phyloP scores from a whole-genome alignment of 2,329 filamentous ascomycete species.

The Dactylellina sp. region DNA sequence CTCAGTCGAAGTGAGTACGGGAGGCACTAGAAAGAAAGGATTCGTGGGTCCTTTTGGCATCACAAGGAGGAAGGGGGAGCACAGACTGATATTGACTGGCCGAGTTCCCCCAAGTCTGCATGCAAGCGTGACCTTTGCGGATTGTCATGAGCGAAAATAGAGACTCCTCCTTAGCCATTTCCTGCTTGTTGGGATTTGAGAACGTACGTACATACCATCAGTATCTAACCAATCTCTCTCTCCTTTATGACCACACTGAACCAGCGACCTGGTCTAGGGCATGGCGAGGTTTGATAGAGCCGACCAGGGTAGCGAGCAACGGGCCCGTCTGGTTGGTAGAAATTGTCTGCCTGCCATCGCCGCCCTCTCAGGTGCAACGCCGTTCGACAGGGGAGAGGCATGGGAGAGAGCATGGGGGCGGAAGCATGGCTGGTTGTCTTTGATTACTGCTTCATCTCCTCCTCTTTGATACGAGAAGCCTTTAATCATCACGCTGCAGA shows the following conservation, averaged over 20 bases:
- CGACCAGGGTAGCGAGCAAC: slow-evolving; percentile 26
- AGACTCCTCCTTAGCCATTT: slow-evolving; percentile 22
- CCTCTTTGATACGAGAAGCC: slow-evolving; percentile 16
- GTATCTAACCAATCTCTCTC: slow-evolving; percentile 32
- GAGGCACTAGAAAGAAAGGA: slow-evolving; percentile 28
- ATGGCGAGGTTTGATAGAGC: slow-evolving; percentile 29
- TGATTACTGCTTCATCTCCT: slow-evolving; percentile 47
- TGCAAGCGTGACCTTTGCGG: slow-evolving; percentile 28
- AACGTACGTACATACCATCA: background rate
- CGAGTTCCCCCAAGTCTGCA: background rate
- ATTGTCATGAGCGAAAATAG: slow-evolving; percentile 38
- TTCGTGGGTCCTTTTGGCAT: slow-evolving; percentile 23
- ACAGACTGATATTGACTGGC: slow-evolving; percentile 22
- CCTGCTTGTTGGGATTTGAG: background rate
- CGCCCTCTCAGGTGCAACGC: slow-evolving; percentile 32
- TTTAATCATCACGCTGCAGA: slow-evolving; percentile 12
- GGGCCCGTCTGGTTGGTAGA: slow-evolving; percentile 47
- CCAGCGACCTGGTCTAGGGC: slow-evolving; percentile 40
- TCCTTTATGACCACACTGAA: slow-evolving; percentile 34
- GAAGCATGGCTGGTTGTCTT: slow-evolving; percentile 28
- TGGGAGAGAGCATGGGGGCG: slow-evolving; percentile 3
- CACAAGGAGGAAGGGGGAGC: slow-evolving; percentile 18
- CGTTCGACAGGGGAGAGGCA: slow-evolving; percentile 30
- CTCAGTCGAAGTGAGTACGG: slow-evolving; percentile 28
- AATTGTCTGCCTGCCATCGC: slow-evolving; percentile 35